A percentile compares a stretch with the other conserved stretches of the same genome.
Evolutionary conservation across 805 yeast genomes (phyloP).

Genomic region (Candida germanica): DNA sequence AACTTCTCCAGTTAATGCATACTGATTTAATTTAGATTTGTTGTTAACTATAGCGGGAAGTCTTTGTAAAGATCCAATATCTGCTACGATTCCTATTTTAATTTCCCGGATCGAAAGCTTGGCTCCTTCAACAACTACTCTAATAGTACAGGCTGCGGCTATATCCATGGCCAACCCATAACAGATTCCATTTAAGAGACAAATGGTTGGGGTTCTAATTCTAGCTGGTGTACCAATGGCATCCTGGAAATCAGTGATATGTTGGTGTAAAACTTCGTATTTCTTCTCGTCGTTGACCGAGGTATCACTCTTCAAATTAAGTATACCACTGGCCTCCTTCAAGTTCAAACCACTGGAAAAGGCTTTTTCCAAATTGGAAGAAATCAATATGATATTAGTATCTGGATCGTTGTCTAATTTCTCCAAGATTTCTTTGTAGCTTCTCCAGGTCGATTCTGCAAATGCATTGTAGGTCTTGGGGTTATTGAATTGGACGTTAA

Average conservation of each 20-base stretch:
- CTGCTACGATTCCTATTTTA: conserved; percentile 72
- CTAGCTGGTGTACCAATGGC: conserved; percentile 48
- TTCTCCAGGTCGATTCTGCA: conserved; percentile 52
- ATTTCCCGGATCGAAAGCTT: conserved; percentile 64
- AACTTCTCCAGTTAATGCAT: conserved; percentile 58
- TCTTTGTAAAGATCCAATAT: conserved; percentile 74
- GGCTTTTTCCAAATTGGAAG: conserved; percentile 53
- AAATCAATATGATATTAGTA: conserved; percentile 51
- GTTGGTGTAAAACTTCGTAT: conserved; percentile 24
- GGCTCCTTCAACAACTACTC: conserved; percentile 53
- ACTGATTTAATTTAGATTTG: conserved; percentile 54
- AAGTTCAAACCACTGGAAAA: conserved; percentile 69
- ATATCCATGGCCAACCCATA: conserved; percentile 72
- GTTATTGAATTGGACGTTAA: conserved; percentile 60
- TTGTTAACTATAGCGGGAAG: conserved; percentile 53
- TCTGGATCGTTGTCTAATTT: conserved; percentile 41
- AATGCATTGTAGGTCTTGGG: conserved; percentile 61
- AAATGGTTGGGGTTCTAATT: conserved; percentile 60
- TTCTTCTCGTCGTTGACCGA: conserved; percentile 11
- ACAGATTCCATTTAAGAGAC: conserved; percentile 60
- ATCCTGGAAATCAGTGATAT: conserved; percentile 57
- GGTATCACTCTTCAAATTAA: conserved; percentile 2
- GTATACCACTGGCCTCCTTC: conserved; percentile 23
- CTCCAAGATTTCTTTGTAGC: conserved; percentile 48
- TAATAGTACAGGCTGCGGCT: conserved; percentile 53